Evolutionary conservation across 805 yeast genomes (phyloP).

Genomic region (Kluyveromyces dobzhanskii): DNA sequence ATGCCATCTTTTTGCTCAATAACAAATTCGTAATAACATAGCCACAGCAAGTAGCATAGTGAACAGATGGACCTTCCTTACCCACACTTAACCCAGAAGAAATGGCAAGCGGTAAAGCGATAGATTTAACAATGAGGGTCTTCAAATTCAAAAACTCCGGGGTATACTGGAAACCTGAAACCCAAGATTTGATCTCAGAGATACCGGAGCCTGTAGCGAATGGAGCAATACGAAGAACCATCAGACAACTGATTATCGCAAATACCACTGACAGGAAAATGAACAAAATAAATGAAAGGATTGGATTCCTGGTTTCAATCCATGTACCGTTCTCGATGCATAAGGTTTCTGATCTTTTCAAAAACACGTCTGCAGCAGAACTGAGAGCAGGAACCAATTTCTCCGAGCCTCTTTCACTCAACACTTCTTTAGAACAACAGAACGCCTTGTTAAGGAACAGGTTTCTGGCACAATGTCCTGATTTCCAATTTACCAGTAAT

Average conservation of each 20-base stretch:
- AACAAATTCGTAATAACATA: constrained; percentile 57
- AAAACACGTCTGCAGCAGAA: constrained; percentile 3
- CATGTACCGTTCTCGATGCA: constrained; percentile 51
- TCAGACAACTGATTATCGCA: constrained; percentile 53
- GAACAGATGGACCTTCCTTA: constrained; percentile 97
- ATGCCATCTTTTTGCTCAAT: constrained; percentile 28
- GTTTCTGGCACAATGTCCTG: constrained; percentile 67
- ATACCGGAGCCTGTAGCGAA: constrained; percentile 97
- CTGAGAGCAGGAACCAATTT: not conserved
- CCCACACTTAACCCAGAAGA: constrained; percentile 93
- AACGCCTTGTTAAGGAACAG: constrained; percentile 65
- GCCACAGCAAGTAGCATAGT: constrained; percentile 96
- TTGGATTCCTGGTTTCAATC: constrained; percentile 50
- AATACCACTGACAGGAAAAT: constrained; percentile 51
- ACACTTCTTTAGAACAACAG: constrained; percentile 45
- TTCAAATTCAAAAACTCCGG: constrained; percentile 66
- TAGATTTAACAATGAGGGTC: constrained; percentile 66
- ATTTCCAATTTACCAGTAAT: constrained; percentile 69
- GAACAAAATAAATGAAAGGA: constrained; percentile 46
- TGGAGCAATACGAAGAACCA: constrained; percentile 71
- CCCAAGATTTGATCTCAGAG: constrained; percentile 90
- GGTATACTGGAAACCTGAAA: constrained; percentile 73
- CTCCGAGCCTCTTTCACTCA: too few species aligned
- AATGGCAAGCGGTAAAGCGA: constrained; percentile 82
- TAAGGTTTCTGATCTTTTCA: constrained; percentile 27